Evolutionary conservation across 371 early-diverging fungal genomes (phyloP).

Genomic region (Sporodiniella umbellata): DNA sequence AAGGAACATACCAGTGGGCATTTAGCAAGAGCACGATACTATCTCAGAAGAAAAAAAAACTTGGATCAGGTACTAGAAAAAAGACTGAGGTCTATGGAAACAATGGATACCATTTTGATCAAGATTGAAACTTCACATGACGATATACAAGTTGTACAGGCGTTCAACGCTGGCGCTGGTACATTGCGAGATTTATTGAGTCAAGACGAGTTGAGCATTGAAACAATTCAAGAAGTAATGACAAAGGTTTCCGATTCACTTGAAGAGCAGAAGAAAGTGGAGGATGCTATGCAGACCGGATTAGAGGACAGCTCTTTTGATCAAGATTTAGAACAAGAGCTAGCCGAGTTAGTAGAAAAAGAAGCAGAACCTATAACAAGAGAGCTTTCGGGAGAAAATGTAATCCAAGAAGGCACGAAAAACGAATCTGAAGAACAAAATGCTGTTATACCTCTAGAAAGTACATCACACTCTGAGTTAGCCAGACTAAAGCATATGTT

Average conservation of each 20-base stretch:
- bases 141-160: constrained; percentile 56
- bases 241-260: constrained; percentile 42
- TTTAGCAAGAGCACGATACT: constrained; percentile 45
- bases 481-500: constrained; percentile 21
- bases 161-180: constrained; percentile 52
- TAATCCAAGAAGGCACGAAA: constrained; percentile 5
- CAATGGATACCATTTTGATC: constrained; percentile 50
- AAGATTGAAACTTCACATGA: constrained; percentile 54
- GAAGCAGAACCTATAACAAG: constrained; percentile 3
- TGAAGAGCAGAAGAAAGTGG: constrained; percentile 55
- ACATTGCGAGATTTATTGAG: constrained; percentile 37
- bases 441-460: not conserved
- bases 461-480: constrained; percentile 11
- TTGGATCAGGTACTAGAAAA: constrained; percentile 39
- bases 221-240: constrained; percentile 46
- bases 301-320: constrained; percentile 26
- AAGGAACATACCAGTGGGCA: constrained; percentile 24
- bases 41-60: constrained; percentile 40
- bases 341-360: constrained; percentile 27
- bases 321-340: constrained; percentile 47
- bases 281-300: constrained; percentile 41
- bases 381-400: constrained; percentile 3
- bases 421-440: not conserved
- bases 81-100: constrained; percentile 47
- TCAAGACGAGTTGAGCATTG: constrained; percentile 33